These are phyloP conservation scores for Przewalskia tangutica DNA, from an alignment of 257 asterid genomes.

Conservation along the genomic window DNA sequence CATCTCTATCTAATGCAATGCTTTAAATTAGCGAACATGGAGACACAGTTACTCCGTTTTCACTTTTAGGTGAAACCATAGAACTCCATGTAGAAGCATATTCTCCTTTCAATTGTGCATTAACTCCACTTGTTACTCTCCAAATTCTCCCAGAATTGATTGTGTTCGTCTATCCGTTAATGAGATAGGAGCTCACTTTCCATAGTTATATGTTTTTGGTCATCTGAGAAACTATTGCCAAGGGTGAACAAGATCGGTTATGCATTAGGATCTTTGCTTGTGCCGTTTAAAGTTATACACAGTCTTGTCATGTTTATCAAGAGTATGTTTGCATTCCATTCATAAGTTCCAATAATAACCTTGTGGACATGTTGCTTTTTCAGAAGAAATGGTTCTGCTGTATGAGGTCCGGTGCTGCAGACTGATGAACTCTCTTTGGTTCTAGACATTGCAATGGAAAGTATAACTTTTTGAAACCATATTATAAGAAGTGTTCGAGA, in stretches of 20 bases:
- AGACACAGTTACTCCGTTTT: neutral
- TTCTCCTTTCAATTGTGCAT: neutral
- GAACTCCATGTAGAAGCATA: neutral
- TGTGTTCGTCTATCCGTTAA: neutral
- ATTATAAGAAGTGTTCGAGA: slow-evolving; percentile 7
- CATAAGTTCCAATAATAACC: neutral
- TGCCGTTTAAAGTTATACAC: neutral
- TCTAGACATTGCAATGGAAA: slow-evolving; percentile 17
- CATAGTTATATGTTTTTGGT: neutral
- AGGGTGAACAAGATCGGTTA: neutral
- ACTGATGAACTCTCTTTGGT: slow-evolving; percentile 40
- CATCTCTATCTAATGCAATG: neutral
- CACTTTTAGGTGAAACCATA: neutral
- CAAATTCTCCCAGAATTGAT: neutral
- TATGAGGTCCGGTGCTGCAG: slow-evolving; percentile 50
- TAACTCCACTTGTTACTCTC: neutral
- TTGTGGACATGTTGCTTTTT: slow-evolving; percentile 9
- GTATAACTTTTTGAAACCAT: neutral
- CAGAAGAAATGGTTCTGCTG: slow-evolving; percentile 98
- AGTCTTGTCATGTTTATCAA: neutral
- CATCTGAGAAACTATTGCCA: neutral
- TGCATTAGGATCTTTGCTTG: neutral
- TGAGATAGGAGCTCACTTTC: neutral
- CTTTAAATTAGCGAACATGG: neutral
- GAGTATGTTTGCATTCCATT: neutral